A percentile compares a stretch with the other conserved stretches of the same genome.
Evolutionary conservation across 2,329 filamentous ascomycete genomes (phyloP).

Genomic region (Cladosporium sp.): DNA sequence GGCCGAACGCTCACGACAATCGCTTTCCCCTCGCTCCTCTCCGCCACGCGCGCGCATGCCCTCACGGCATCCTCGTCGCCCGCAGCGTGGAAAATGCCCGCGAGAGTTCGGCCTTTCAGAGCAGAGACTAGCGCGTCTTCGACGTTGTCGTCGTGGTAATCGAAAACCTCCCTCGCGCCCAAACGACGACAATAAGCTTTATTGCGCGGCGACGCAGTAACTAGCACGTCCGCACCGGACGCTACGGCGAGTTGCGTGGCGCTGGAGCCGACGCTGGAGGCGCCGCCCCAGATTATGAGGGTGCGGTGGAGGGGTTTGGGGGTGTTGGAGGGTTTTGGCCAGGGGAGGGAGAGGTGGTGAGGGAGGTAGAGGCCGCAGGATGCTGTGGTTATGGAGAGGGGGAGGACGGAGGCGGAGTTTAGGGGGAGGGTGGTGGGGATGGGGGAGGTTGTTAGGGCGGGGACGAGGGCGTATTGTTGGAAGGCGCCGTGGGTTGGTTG

Average conservation of each 20-base stretch:
- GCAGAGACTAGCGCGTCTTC: constrained; percentile 25
- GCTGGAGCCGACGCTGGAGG: constrained; percentile 31
- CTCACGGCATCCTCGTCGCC: constrained; percentile 22
- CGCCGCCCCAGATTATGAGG: constrained; percentile 35
- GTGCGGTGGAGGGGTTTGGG: constrained; percentile 16
- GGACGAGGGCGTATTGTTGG: constrained; percentile 31
- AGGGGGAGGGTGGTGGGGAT: constrained; percentile 37
- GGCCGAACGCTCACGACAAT: constrained; percentile 25
- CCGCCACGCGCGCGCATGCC: constrained; percentile 26
- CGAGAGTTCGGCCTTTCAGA: constrained; percentile 28
- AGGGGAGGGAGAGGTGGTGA: constrained; percentile 22
- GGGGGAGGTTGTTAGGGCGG: constrained; percentile 31
- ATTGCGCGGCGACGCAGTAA: constrained; percentile 25
- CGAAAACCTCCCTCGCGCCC: constrained; percentile 20
- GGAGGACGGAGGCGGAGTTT: constrained; percentile 37
- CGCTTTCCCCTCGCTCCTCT: constrained; percentile 24
- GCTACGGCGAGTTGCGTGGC: constrained; percentile 33
- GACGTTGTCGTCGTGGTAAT: constrained; percentile 22
- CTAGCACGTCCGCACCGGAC: constrained; percentile 44
- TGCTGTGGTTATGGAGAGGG: constrained; percentile 40
- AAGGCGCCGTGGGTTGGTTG: constrained; percentile 22
- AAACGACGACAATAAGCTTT: constrained; percentile 19
- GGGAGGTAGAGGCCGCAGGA: constrained; percentile 30
- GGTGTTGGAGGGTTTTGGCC: constrained; percentile 11
- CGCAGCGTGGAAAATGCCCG: constrained; percentile 27